A percentile compares a stretch with the other conserved stretches of the same genome.
These are phyloP conservation scores for Hypocrella siamensis DNA, from an alignment of 2,329 filamentous ascomycete species.

Conservation along the genomic window DNA sequence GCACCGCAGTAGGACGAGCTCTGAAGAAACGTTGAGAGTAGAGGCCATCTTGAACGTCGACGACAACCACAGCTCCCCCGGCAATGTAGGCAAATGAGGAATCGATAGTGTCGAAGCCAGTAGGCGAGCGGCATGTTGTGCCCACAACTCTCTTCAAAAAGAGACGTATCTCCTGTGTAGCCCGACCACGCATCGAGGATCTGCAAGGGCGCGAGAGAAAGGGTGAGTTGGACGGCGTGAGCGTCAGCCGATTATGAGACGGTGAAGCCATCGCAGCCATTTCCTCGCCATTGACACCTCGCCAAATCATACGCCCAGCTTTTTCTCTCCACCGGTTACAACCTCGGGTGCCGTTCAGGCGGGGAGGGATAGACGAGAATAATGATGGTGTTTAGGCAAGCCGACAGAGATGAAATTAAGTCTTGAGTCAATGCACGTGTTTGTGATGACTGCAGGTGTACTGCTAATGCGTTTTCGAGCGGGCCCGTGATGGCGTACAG, in stretches of 20 bases:
- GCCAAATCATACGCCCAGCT: conserved; percentile 2
- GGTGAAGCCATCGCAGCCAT: conserved; percentile 39
- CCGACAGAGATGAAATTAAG: not conserved
- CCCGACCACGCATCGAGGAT: conserved; percentile 41
- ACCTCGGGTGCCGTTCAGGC: not conserved
- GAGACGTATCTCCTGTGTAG: conserved; percentile 40
- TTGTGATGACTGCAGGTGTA: no score
- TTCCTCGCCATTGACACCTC: conserved; percentile 33
- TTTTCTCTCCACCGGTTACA: no score
- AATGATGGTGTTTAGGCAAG: not conserved
- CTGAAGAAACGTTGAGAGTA: conserved; percentile 78
- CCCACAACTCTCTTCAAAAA: conserved; percentile 76
- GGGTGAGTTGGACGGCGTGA: conserved; percentile 66
- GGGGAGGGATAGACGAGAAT: not conserved
- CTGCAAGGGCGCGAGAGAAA: conserved; percentile 45
- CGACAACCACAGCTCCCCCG: conserved; percentile 83
- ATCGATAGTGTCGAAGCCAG: conserved; percentile 70
- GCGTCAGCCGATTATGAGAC: conserved; percentile 42
- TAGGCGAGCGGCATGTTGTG: conserved; percentile 71
- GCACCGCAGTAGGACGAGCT: conserved; percentile 63
- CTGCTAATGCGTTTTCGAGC: no score
- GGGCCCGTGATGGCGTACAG: no score
- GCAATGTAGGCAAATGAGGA: conserved; percentile 81
- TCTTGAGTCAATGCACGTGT: no score
- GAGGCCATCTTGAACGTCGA: conserved; percentile 54